Conservation (phyloP, 2,329 filamentous ascomycete genomes). For the Fusarium albidum region DNA sequence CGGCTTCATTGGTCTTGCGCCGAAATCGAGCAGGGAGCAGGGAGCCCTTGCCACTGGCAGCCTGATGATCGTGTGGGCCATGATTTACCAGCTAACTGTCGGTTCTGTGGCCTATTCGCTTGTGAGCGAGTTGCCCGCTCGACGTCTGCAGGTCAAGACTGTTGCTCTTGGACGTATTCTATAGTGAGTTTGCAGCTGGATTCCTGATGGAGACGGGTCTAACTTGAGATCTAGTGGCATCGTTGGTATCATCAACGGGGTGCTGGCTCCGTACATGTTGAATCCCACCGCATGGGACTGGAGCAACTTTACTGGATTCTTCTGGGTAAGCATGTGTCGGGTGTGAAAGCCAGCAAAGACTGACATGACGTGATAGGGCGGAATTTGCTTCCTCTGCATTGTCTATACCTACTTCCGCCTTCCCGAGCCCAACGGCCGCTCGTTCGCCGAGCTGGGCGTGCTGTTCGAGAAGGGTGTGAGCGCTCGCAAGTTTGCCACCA, state of each 20-base stretch:
- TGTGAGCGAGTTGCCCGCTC: slow-evolving; percentile 83
- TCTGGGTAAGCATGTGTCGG: slow-evolving; percentile 79
- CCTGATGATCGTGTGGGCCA: slow-evolving; percentile 84
- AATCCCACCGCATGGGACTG: slow-evolving; percentile 89
- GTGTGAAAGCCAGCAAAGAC: too few relatives aligned
- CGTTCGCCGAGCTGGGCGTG: slow-evolving; percentile 86
- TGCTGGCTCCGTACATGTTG: slow-evolving; percentile 91
- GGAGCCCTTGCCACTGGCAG: slow-evolving; percentile 81
- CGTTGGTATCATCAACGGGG: slow-evolving; percentile 80
- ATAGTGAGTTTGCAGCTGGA: too few relatives aligned
- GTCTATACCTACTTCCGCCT: slow-evolving; percentile 69
- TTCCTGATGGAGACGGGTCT: too few relatives aligned
- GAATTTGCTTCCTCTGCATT: slow-evolving; percentile 81
- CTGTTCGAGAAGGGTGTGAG: slow-evolving; percentile 79
- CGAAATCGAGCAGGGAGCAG: slow-evolving; percentile 62
- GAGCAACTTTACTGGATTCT: slow-evolving; percentile 88
- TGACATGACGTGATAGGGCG: slow-evolving; percentile 65
- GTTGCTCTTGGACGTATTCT: slow-evolving; percentile 85
- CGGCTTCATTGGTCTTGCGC: slow-evolving; percentile 82
- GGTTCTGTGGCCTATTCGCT: slow-evolving; percentile 91
- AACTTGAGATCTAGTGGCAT: slow-evolving; percentile 66
- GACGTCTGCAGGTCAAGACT: slow-evolving; percentile 88
- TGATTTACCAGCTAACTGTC: slow-evolving; percentile 86
- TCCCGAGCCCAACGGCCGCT: slow-evolving; percentile 80
- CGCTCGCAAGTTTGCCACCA: slow-evolving; percentile 75